Conservation (phyloP, 2,329 filamentous ascomycete species). For the Paraconiothyrium brasiliense region DNA sequence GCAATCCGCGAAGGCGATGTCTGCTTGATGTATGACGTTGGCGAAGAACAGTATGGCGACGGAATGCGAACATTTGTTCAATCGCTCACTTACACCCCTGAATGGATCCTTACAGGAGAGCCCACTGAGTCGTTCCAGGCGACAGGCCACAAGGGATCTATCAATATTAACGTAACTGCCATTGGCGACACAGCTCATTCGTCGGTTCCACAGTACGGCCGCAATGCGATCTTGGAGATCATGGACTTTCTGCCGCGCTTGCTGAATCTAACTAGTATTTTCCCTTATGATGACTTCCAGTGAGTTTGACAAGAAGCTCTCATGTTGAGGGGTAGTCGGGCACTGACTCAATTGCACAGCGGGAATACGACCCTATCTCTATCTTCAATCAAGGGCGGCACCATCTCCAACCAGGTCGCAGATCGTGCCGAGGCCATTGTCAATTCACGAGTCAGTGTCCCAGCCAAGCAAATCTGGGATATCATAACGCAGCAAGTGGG, state of each 20-base stretch:
- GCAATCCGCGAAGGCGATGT: slow-evolving; percentile 7
- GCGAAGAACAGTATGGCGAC: slow-evolving; percentile 12
- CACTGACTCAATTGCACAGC: not conserved
- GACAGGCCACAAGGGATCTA: slow-evolving; percentile 11
- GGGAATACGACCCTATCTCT: slow-evolving; percentile 10
- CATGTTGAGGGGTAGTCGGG: not conserved
- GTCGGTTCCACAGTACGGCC: slow-evolving; percentile 10
- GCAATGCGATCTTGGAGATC: slow-evolving; percentile 8
- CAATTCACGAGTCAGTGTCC: slow-evolving; percentile 7
- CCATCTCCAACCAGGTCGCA: slow-evolving; percentile 11
- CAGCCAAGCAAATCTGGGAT: slow-evolving; percentile 12
- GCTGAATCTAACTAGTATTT: slow-evolving; percentile 2
- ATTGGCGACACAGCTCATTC: slow-evolving; percentile 14
- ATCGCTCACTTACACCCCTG: slow-evolving; percentile 7
- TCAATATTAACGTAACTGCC: slow-evolving; percentile 11
- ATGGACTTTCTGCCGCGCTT: slow-evolving; percentile 7
- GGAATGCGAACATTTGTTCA: slow-evolving; percentile 11
- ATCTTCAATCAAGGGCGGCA: slow-evolving; percentile 10
- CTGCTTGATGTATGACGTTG: slow-evolving; percentile 12
- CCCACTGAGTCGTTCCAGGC: slow-evolving; percentile 12
- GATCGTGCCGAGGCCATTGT: slow-evolving; percentile 8
- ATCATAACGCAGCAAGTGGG: slow-evolving; percentile 11
- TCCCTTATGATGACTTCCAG: slow-evolving; percentile 13
- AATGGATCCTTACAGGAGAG: slow-evolving; percentile 13
- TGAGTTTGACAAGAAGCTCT: not conserved